Conservation (phyloP, 2,329 filamentous ascomycete genomes). For the Penicillium sp. region DNA sequence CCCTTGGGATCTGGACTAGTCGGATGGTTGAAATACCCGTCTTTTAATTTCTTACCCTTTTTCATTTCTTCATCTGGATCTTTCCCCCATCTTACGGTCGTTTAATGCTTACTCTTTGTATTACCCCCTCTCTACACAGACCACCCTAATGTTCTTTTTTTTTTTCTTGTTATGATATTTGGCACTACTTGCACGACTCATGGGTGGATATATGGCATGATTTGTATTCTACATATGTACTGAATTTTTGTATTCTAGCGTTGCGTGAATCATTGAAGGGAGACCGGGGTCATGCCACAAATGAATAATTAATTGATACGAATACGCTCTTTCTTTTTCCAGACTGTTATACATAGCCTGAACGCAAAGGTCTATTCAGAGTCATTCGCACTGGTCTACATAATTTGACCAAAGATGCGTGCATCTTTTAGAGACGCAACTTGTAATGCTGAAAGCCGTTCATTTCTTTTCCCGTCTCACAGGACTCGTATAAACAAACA, state of each 20-base stretch:
- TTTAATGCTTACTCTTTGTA: conserved; percentile 16
- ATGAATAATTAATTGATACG: conserved; percentile 5
- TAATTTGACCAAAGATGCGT: background rate
- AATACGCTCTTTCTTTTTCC: background rate
- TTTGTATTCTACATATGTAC: conserved; percentile 8
- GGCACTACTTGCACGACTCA: conserved; percentile 10
- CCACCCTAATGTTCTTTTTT: conserved; percentile 5
- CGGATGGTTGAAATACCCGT: background rate
- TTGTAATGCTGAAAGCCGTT: background rate
- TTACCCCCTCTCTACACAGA: conserved; percentile 6
- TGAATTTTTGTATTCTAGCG: conserved; percentile 19
- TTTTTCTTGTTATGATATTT: conserved; percentile 5
- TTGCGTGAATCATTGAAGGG: conserved; percentile 12
- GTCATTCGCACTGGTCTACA: background rate
- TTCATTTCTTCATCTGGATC: background rate
- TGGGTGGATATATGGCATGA: conserved; percentile 10
- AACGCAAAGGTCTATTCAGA: no score
- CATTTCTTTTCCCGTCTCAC: background rate
- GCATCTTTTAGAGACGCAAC: background rate
- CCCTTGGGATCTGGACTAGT: conserved; percentile 31
- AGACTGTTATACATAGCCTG: background rate
- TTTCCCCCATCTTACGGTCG: conserved; percentile 1
- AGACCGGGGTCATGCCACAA: background rate
- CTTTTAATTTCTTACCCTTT: background rate
- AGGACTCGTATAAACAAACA: conserved; percentile 4